Conservation (phyloP, 352 stramenopile genomes). For the Phytophthora colocasiae region DNA sequence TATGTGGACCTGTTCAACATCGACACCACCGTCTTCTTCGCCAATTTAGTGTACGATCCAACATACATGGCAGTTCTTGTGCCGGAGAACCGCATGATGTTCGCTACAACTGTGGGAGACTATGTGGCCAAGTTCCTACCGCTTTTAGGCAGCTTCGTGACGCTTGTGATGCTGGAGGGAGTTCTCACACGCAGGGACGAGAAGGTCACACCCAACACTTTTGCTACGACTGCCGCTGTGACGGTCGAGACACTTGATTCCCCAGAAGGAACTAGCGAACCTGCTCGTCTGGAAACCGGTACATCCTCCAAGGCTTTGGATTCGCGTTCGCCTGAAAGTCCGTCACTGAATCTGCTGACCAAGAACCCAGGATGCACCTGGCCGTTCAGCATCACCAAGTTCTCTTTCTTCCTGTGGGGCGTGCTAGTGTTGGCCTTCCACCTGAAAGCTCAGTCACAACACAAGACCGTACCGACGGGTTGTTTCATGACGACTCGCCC, state of each 20-base stretch:
- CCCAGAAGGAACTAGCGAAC: not conserved
- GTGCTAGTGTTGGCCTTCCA: slow-evolving; percentile 27
- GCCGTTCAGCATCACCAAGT: slow-evolving; percentile 18
- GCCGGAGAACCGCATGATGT: slow-evolving; percentile 32
- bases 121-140: slow-evolving; percentile 30
- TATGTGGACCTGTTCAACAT: slow-evolving; percentile 22
- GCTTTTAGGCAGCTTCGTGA: slow-evolving; percentile 25
- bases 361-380: slow-evolving; percentile 9
- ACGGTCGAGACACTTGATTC: slow-evolving; percentile 16
- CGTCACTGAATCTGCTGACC: not conserved
- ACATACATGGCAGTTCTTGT: slow-evolving; percentile 20
- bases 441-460: slow-evolving; percentile 22
- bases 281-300: slow-evolving; percentile 15
- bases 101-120: slow-evolving; percentile 29
- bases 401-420: slow-evolving; percentile 24
- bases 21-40: slow-evolving; percentile 1
- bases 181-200: slow-evolving; percentile 20
- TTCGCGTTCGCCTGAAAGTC: slow-evolving; percentile 14
- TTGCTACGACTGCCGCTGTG: slow-evolving; percentile 2
- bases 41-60: slow-evolving; percentile 29
- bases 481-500: slow-evolving; percentile 25
- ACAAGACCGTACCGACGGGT: slow-evolving; percentile 21
- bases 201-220: slow-evolving; percentile 16
- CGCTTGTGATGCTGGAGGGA: slow-evolving; percentile 25
- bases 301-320: slow-evolving; percentile 21